A percentile compares a stretch with the other conserved stretches of the same genome.
Evolutionary conservation across 345 rosid genomes (phyloP).

Genomic region (Eucalyptus leucophloia): DNA sequence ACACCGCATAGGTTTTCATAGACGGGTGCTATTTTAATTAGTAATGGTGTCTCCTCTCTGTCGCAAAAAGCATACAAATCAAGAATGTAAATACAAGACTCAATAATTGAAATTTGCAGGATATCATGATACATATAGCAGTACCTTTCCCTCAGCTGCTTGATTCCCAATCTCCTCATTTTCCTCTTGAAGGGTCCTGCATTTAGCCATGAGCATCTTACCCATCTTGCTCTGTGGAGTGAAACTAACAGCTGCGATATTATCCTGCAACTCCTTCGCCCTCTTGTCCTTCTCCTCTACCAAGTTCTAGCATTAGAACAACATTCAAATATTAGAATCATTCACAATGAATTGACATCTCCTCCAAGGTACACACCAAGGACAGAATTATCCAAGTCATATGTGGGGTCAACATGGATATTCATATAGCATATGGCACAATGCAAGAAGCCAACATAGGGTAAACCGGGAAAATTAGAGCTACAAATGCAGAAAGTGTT

Average conservation of each 20-base stretch:
- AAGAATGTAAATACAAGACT: neutral
- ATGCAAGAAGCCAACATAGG: neutral
- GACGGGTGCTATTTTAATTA: neutral
- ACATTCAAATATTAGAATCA: neutral
- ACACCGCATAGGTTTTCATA: neutral
- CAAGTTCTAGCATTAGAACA: constrained; percentile 41
- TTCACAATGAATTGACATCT: neutral
- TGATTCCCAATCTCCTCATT: constrained; percentile 95
- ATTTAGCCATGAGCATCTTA: constrained; percentile 90
- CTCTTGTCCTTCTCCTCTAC: constrained; percentile 94
- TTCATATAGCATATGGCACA: neutral
- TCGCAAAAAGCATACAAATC: neutral
- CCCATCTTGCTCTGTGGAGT: constrained; percentile 93
- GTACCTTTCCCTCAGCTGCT: constrained; percentile 95
- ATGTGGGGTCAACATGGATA: neutral
- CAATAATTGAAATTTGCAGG: neutral
- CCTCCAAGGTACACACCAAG: neutral
- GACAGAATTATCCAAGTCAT: neutral
- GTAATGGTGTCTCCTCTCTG: neutral
- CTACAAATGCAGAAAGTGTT: neutral
- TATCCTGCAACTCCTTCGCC: constrained; percentile 91
- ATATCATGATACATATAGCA: neutral
- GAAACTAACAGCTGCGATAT: constrained; percentile 73
- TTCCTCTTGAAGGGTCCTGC: constrained; percentile 89
- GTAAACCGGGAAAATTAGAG: neutral